Percentiles rank a stretch among this genome's conserved stretches.
Evolutionary conservation across 2,329 filamentous ascomycete species (phyloP).

Genomic region (Aspergillus sp.): DNA sequence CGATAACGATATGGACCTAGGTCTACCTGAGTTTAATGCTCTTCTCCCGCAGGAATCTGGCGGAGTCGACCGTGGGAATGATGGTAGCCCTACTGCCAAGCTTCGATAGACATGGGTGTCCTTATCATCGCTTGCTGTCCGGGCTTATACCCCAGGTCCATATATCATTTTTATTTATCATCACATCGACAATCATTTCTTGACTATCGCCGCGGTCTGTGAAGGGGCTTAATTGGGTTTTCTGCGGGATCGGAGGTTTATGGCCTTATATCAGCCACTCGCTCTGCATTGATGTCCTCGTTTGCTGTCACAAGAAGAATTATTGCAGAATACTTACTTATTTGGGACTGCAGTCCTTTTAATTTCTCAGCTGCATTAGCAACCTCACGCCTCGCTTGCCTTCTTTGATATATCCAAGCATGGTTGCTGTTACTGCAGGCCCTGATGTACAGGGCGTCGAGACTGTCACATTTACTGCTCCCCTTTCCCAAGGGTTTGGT

Average conservation of each 20-base stretch:
- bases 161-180: conserved; percentile 11
- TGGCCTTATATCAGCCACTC: conserved; percentile 11
- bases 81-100: not conserved
- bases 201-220: not conserved
- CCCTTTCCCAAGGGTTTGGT: conserved; percentile 61
- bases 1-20: not conserved
- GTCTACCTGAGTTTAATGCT: not conserved
- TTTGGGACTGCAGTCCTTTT: not conserved
- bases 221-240: conserved; percentile 5
- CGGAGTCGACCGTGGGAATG: not conserved
- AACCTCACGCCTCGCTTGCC: not conserved
- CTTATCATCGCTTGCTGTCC: conserved; percentile 5
- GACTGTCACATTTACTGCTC: conserved; percentile 30
- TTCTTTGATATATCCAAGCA: not conserved
- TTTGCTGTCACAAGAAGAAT: not conserved
- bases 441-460: conserved; percentile 13
- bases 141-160: not conserved
- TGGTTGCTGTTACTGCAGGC: conserved; percentile 1
- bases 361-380: not conserved
- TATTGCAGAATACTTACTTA: not conserved
- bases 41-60: not conserved
- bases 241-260: conserved; percentile 22
- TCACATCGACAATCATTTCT: conserved; percentile 4
- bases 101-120: conserved; percentile 1
- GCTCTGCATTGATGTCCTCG: not conserved